Evolutionary conservation across 805 yeast genomes (phyloP).

Genomic region (Candida vaughaniae): DNA sequence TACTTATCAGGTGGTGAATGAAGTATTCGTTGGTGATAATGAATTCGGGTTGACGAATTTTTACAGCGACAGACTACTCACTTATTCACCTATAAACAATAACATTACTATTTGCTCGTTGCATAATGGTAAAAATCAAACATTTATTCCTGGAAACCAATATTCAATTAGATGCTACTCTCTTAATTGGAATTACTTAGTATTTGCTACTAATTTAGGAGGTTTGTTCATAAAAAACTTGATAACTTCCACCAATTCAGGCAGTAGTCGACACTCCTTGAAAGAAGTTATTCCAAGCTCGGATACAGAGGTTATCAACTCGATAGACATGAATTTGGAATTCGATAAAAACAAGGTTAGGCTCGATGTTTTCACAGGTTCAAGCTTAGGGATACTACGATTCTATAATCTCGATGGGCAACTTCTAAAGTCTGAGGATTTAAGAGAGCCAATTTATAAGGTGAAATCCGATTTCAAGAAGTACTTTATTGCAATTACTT

Average conservation of each 20-base stretch:
- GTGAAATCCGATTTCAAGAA: constrained; percentile 29
- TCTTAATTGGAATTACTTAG: constrained; percentile 33
- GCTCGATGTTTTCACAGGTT: constrained; percentile 26
- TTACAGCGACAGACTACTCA: constrained; percentile 24
- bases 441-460: constrained; percentile 15
- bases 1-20: constrained; percentile 29
- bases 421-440: constrained; percentile 8
- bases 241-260: constrained; percentile 29
- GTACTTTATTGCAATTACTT: constrained; percentile 20
- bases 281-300: constrained; percentile 15
- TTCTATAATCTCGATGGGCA: constrained; percentile 27
- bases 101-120: constrained; percentile 30
- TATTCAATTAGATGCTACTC: constrained; percentile 9
- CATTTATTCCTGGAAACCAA: constrained; percentile 34
- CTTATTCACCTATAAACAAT: constrained; percentile 27
- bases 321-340: constrained; percentile 18
- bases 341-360: constrained; percentile 23
- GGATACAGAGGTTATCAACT: constrained; percentile 12
- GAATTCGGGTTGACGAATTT: constrained; percentile 26
- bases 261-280: constrained; percentile 19
- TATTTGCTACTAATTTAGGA: constrained; percentile 28
- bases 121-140: constrained; percentile 36
- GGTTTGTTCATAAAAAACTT: constrained; percentile 33
- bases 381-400: constrained; percentile 21
- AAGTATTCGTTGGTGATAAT: constrained; percentile 14